Evolutionary conservation across 768 basidiomycete genomes (phyloP), one percentile per base, ranked within the genome.

Genomic region (Botryobasidium botryosum): DNA sequence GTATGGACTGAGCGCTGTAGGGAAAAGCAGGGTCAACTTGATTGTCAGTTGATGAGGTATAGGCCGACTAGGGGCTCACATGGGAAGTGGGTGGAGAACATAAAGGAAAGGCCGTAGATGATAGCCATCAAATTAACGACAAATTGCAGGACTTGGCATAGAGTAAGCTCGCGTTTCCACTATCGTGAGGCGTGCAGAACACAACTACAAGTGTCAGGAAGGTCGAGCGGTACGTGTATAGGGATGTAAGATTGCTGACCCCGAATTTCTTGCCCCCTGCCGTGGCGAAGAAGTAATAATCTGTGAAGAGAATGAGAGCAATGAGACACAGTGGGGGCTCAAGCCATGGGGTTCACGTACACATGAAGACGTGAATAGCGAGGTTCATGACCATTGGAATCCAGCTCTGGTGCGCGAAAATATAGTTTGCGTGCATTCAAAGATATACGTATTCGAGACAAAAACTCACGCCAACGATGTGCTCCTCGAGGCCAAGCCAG

Each of bases 201-300:
- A n/a, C n/a, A n/a, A n/a, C n/a, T n/a, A n/a, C n/a, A 33, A 8
- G 31, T 17, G 17, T 8, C 31, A 33, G 31, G 31, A 8, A 8
- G 17, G 31, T 33, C 31, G 17, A 17, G 8, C 31, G 31, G 8
- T 8, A 33, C 17, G 10, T 33, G 31, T 8, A 33, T 99, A 66
- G n/a, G 94, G 78, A 97, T 80, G 23, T 72, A 76, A 32, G 92
- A 62, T 88, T 88, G 69, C 97, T 97, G 92, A 92, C 97, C 90
- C 94, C 97, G 64, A 97, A 87, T 65, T 71, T 84, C 57, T 81
- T 82, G 51, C 92, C 92, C 56, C 92, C 88, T 40, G 94, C 90
- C 40, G 92, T 96, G 23, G 88, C 90, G 64, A 82, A 97, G 67
- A 97, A 99, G 67, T 99, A 99, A 63, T 97, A 99, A 67, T 97